Conservation (phyloP, 768 basidiomycete genomes). For the Lanmaoa rubissima region DNA sequence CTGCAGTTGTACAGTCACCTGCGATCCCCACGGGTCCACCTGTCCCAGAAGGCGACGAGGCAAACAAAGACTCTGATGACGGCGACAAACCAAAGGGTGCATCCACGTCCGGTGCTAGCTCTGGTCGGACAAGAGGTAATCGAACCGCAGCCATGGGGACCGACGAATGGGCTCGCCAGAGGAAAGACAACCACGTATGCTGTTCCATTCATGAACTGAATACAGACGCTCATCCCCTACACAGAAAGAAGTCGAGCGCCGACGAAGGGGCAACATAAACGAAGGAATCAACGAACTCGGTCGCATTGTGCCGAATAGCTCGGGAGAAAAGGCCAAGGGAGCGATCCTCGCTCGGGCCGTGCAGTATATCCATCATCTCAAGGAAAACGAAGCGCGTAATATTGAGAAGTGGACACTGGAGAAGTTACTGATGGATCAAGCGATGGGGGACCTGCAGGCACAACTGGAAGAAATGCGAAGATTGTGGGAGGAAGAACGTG, state of each 20-base stretch:
- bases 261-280: conserved; percentile 93
- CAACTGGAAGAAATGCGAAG: conserved; percentile 80
- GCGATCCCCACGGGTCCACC: conserved; percentile 17
- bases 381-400: conserved; percentile 86
- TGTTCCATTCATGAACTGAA: not conserved
- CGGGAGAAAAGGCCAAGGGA: conserved; percentile 87
- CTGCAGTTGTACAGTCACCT: conserved; percentile 46
- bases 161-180: conserved; percentile 76
- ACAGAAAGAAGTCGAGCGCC: conserved; percentile 98
- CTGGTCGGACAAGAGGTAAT: conserved; percentile 48
- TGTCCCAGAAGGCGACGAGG: conserved; percentile 19
- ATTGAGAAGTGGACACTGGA: conserved; percentile 95
- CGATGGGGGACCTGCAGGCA: conserved; percentile 81
- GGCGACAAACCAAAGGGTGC: conserved; percentile 25
- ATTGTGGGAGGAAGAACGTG: conserved; percentile 78
- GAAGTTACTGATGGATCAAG: conserved; percentile 89
- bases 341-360: conserved; percentile 86
- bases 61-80: conserved; percentile 29
- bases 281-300: conserved; percentile 93
- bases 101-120: conserved; percentile 28
- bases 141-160: conserved; percentile 62
- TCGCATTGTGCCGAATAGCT: conserved; percentile 82
- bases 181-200: conserved; percentile 81
- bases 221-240: not conserved
- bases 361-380: conserved; percentile 88